Conservation (phyloP, 2,329 filamentous ascomycete genomes). For the Xylariaceae sp. region DNA sequence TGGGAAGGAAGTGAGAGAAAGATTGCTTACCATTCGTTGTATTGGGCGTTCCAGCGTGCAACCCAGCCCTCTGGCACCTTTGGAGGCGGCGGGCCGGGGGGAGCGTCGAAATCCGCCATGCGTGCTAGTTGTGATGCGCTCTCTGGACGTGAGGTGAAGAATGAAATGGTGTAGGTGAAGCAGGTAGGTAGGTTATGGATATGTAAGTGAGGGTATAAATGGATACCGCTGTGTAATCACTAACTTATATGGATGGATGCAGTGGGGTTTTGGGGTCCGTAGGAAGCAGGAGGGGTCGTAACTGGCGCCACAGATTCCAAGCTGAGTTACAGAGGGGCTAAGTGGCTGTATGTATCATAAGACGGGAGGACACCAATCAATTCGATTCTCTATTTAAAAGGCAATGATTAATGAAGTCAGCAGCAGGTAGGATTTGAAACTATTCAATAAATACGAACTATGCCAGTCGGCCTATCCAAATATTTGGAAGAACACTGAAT, state of each 20-base stretch:
- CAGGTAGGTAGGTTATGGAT: neutral
- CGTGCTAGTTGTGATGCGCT: constrained; percentile 16
- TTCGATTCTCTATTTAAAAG: too few species aligned
- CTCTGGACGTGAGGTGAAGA: neutral
- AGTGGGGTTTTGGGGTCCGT: constrained; percentile 10
- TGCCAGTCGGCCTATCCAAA: neutral
- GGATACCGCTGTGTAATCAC: neutral
- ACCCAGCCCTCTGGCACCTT: constrained; percentile 81
- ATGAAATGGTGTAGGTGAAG: neutral
- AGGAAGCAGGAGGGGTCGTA: neutral
- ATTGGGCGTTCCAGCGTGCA: constrained; percentile 84
- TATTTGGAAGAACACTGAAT: constrained; percentile 12
- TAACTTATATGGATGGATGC: neutral
- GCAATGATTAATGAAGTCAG: too few species aligned
- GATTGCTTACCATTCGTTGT: constrained; percentile 70
- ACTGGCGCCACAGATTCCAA: constrained; percentile 15
- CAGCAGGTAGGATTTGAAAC: too few species aligned
- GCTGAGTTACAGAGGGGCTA: too few species aligned
- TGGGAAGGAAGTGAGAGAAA: neutral
- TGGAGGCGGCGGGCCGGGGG: constrained; percentile 61
- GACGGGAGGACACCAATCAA: too few species aligned
- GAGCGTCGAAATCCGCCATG: constrained; percentile 63
- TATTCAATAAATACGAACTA: neutral
- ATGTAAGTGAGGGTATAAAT: neutral
- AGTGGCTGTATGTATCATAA: too few species aligned